Percentiles rank a stretch among this genome's conserved stretches.
These are phyloP conservation scores for Clonostachys rosea DNA, from an alignment of 2,329 filamentous ascomycete species.

Conservation along the genomic window DNA sequence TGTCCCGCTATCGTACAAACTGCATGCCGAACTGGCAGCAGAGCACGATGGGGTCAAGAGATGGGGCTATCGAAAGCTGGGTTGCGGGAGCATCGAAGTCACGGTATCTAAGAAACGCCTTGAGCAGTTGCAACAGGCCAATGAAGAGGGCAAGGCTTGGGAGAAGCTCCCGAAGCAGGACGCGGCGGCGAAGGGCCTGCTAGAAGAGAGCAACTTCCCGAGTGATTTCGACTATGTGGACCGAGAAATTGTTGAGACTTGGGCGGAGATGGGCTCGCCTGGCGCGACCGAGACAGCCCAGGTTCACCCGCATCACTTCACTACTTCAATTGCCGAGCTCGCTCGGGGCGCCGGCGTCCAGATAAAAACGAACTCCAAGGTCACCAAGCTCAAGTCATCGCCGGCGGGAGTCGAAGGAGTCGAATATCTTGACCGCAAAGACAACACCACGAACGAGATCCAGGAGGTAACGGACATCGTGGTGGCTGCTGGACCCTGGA, in stretches of 20 bases:
- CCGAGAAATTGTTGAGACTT: constrained; percentile 58
- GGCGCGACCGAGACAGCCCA: constrained; percentile 79
- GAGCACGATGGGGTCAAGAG: constrained; percentile 72
- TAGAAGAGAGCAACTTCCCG: constrained; percentile 61
- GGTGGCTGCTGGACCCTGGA: constrained; percentile 60
- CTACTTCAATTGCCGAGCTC: constrained; percentile 73
- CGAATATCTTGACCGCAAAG: constrained; percentile 48
- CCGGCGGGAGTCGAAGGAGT: constrained; percentile 52
- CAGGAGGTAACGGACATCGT: constrained; percentile 47
- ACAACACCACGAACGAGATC: constrained; percentile 26
- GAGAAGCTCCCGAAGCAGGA: constrained; percentile 59
- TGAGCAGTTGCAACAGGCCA: constrained; percentile 15
- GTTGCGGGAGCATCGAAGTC: constrained; percentile 59
- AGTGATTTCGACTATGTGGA: constrained; percentile 82
- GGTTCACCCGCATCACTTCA: constrained; percentile 90
- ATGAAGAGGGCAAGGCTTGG: constrained; percentile 41
- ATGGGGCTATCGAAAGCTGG: constrained; percentile 84
- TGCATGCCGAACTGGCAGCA: constrained; percentile 80
- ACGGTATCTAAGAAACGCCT: constrained; percentile 27
- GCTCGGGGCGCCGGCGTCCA: constrained; percentile 66
- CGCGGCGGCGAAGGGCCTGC: constrained; percentile 34
- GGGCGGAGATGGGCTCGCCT: constrained; percentile 73
- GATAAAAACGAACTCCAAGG: constrained; percentile 61
- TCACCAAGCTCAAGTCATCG: constrained; percentile 59
- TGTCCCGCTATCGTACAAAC: constrained; percentile 77